Base-by-base conservation (phyloP, 2,329 filamentous ascomycete species). In the Colletotrichum chrysophilum region DNA sequence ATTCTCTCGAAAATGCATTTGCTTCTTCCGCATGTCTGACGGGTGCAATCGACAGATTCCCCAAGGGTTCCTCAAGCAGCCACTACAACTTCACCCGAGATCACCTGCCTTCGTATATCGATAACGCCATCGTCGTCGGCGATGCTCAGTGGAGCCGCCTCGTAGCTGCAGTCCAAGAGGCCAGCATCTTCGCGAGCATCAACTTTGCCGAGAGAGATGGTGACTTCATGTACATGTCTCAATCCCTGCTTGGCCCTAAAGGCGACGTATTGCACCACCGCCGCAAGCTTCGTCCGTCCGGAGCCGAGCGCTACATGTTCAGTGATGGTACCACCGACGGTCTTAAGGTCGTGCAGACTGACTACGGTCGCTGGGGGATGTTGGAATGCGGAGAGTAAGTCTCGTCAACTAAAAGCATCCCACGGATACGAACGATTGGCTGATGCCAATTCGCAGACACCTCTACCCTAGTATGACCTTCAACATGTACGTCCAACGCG, bases 221-320 rank as follows among this genome's bases (percentile, higher is more conserved):
- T 3, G 74, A 84, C 36, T 84, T 82, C 7, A 77, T 88, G 8
- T 89, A 89, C 81, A 87, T 89, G 36, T 80, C 87, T 0, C 88
- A 89, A 77, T 83, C 83, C 4, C 82, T 89, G 13, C 86, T 90
- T 68, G 83, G 80, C 1, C 79, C 83, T 0, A 77, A 83, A 32
- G 88, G 88, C 1, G 81, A 86, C 18, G 52, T 89, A 7, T 65
- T 83, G 8, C 78, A 83, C 7, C 81, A 85, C 52, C 85, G 87
- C 3, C 84, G 87, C 26, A 90, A 91, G 81, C 82, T 90, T 76
- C 89, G 90, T 77, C 85, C 88, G 0, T 90, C 88, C 0, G 88
- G 90, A 67, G 86, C 90, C 82, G 89, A 90, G 78, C 84, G 87
- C 1, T 87, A 86, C 3, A 77, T 90, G 16, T 90, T 87, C 34